Percentiles rank a stretch among this genome's conserved stretches.
Evolutionary conservation across 2,329 filamentous ascomycete species (phyloP).

Genomic region (Paraconiothyrium brasiliense): DNA sequence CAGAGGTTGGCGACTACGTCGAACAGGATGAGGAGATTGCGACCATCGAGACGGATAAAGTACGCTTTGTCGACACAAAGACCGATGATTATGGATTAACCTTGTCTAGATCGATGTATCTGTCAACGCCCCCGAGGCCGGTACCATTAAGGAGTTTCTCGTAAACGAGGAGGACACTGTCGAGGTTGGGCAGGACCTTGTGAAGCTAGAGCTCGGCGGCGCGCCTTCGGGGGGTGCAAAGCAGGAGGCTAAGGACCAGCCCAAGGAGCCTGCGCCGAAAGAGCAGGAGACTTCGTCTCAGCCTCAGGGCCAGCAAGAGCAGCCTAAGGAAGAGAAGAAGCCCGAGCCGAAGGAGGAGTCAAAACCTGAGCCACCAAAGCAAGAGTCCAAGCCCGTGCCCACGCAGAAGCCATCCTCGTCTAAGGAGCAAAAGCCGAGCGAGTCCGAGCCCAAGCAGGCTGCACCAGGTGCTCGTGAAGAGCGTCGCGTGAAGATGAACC

Average conservation of each 20-base stretch:
- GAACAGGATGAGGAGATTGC: slow-evolving; percentile 98
- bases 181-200: slow-evolving; percentile 88
- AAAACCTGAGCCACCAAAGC: slow-evolving; percentile 53
- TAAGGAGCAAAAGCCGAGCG: slow-evolving; percentile 41
- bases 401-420: slow-evolving; percentile 39
- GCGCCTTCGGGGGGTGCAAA: slow-evolving; percentile 62
- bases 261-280: slow-evolving; percentile 67
- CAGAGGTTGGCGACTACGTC: slow-evolving; percentile 88
- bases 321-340: slow-evolving; percentile 50
- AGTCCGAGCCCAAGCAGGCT: slow-evolving; percentile 45
- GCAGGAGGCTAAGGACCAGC: slow-evolving; percentile 64
- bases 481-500: slow-evolving; percentile 98
- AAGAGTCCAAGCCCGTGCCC: slow-evolving; percentile 49
- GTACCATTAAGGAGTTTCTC: slow-evolving; percentile 89
- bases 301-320: slow-evolving; percentile 60
- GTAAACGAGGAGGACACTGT: slow-evolving; percentile 96
- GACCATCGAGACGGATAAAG: slow-evolving; percentile 99
- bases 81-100: slow-evolving; percentile 1
- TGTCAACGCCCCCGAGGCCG: slow-evolving; percentile 91
- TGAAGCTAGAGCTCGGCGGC: slow-evolving; percentile 79
- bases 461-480: slow-evolving; percentile 81
- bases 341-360: slow-evolving; percentile 38
- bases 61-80: slow-evolving; percentile 48
- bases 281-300: slow-evolving; percentile 67
- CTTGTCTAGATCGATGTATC: slow-evolving; percentile 84